These are phyloP conservation scores for Leccinum angustisporum DNA, from an alignment of 1,284 basidiomycete genomes.

Conservation along the genomic window DNA sequence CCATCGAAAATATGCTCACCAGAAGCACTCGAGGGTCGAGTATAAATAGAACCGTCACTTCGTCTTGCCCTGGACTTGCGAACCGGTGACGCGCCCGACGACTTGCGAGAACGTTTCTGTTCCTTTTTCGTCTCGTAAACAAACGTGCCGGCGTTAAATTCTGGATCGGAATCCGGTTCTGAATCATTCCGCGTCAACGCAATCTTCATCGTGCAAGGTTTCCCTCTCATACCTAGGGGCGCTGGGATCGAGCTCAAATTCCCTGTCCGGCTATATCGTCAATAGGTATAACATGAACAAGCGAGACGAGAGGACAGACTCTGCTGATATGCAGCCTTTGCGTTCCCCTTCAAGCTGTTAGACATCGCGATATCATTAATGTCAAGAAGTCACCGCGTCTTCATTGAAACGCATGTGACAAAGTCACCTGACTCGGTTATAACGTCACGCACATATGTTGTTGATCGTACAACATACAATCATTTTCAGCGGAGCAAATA, in stretches of 20 bases:
- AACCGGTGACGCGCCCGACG: slow-evolving; percentile 15
- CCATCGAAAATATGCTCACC: slow-evolving; percentile 7
- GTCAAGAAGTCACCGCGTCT: slow-evolving; percentile 2
- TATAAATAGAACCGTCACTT: slow-evolving; percentile 3
- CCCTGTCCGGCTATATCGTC: slow-evolving; percentile 16
- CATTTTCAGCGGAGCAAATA: slow-evolving; percentile 31
- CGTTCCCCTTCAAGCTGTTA: slow-evolving; percentile 15
- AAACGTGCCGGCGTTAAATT: slow-evolving; percentile 50
- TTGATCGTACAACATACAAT: slow-evolving; percentile 34
- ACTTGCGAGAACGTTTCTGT: slow-evolving; percentile 22
- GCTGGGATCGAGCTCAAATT: slow-evolving; percentile 29
- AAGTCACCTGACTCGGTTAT: slow-evolving; percentile 17
- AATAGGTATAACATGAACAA: neutral
- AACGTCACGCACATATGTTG: neutral
- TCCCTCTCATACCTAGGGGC: slow-evolving; percentile 26
- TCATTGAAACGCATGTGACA: slow-evolving; percentile 17
- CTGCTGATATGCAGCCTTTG: slow-evolving; percentile 20
- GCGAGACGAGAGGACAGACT: slow-evolving; percentile 11
- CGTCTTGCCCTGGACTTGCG: slow-evolving; percentile 18
- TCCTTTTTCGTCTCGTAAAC: slow-evolving; percentile 39
- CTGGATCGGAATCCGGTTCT: slow-evolving; percentile 53
- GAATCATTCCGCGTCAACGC: neutral
- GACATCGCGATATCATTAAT: neutral
- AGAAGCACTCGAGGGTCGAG: slow-evolving; percentile 7
- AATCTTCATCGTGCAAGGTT: neutral